phyloP scores from a whole-genome alignment of 176 grass and related monocot genomes.

The Chloris gayana region DNA sequence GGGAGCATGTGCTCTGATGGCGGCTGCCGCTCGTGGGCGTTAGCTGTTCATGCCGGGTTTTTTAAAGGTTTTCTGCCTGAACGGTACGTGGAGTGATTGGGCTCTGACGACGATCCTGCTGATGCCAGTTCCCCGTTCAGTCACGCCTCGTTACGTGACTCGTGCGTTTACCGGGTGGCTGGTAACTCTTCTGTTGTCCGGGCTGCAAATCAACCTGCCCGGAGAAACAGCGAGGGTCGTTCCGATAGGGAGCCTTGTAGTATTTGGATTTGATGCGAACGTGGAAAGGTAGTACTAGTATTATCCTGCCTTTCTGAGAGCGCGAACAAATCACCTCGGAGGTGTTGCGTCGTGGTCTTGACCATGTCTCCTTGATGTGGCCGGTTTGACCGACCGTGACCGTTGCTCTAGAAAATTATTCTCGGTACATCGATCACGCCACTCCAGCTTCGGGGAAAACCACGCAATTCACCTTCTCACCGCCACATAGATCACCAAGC shows the following conservation, averaged over 20 bases:
- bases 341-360: neutral
- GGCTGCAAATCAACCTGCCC: too few species aligned
- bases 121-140: neutral
- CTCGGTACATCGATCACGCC: neutral
- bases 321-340: neutral
- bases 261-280: neutral
- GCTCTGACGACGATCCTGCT: neutral
- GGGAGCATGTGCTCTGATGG: neutral
- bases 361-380: neutral
- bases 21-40: neutral
- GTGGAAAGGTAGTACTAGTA: neutral
- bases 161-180: neutral
- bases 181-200: too few species aligned
- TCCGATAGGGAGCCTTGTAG: neutral
- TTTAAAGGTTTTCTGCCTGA: neutral
- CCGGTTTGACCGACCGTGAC: neutral
- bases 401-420: neutral
- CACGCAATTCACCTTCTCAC: neutral
- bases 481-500: neutral
- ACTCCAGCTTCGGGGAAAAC: too few species aligned
- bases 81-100: neutral
- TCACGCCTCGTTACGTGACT: neutral
- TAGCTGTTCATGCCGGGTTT: neutral
- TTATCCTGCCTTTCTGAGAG: neutral
- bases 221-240: neutral